Conservation (phyloP, 2,329 filamentous ascomycete genomes). For the Aspergillus calidoustus region DNA sequence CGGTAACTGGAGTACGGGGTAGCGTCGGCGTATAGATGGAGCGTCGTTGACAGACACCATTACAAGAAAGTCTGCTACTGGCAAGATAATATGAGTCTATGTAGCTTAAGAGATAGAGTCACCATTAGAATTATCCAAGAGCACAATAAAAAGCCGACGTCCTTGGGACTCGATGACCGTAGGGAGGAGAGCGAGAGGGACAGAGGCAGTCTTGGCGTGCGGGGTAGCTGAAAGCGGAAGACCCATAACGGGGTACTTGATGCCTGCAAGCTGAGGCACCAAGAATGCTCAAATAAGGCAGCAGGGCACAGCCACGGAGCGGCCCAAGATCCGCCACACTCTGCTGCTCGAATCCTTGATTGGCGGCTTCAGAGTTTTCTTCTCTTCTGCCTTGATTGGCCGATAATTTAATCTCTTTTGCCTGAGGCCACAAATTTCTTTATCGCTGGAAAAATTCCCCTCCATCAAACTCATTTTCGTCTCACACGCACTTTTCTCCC, state of each 20-base stretch:
- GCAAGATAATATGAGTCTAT: no score
- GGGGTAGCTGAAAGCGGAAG: conserved; percentile 25
- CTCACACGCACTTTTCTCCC: conserved; percentile 12
- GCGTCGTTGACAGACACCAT: not conserved
- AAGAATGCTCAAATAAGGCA: not conserved
- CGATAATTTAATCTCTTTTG: conserved; percentile 8
- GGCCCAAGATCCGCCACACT: conserved; percentile 12
- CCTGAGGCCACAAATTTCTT: conserved; percentile 30
- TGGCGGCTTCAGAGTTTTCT: conserved; percentile 18
- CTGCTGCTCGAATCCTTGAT: not conserved
- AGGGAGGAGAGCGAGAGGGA: not conserved
- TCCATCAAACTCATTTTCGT: conserved; percentile 4
- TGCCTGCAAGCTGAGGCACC: conserved; percentile 6
- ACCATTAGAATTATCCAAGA: no score
- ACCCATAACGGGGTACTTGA: conserved; percentile 2
- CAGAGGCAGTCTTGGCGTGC: conserved; percentile 12
- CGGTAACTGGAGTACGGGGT: conserved; percentile 8
- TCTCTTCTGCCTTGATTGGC: conserved; percentile 5
- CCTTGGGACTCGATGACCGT: no score
- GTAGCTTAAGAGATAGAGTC: no score
- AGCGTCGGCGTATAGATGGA: conserved; percentile 3
- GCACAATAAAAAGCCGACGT: no score
- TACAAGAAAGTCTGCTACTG: no score
- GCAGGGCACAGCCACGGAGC: conserved; percentile 8
- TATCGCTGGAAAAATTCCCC: conserved; percentile 12